A percentile compares a stretch with the other conserved stretches of the same genome.
Evolutionary conservation across 2,329 filamentous ascomycete genomes (phyloP).

Genomic region (Calonectria ilicicola): DNA sequence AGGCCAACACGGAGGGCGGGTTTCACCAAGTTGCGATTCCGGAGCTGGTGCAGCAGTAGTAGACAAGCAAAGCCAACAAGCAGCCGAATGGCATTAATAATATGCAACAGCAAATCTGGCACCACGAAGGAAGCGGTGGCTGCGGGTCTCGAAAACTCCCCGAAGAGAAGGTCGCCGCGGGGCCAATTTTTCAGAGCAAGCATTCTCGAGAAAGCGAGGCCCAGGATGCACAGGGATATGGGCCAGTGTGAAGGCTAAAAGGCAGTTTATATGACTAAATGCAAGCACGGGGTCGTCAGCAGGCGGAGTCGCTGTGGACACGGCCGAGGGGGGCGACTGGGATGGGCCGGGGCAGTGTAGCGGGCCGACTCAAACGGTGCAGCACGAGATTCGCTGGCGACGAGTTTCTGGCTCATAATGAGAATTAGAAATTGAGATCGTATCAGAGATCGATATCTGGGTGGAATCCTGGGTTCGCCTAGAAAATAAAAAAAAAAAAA

Average conservation of each 20-base stretch:
- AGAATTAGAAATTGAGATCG: constrained; percentile 26
- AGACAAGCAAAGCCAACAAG: background rate
- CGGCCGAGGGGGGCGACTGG: background rate
- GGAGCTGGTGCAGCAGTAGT: too few relatives aligned
- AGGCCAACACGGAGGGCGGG: too few relatives aligned
- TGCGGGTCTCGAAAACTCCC: background rate
- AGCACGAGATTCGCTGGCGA: constrained; percentile 5
- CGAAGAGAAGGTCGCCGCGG: background rate
- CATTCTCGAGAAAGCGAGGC: background rate
- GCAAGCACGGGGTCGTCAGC: constrained; percentile 17
- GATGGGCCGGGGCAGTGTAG: constrained; percentile 5
- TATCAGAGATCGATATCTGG: constrained; percentile 26
- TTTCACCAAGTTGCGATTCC: too few relatives aligned
- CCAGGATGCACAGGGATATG: constrained; percentile 12
- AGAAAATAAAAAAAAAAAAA: too few relatives aligned
- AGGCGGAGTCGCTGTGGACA: constrained; percentile 22
- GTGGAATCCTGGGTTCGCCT: constrained; percentile 1
- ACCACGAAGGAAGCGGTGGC: background rate
- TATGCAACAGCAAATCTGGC: background rate
- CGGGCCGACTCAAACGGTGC: constrained; percentile 19
- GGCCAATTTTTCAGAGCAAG: constrained; percentile 14
- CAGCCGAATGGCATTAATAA: background rate
- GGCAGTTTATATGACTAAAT: constrained; percentile 29
- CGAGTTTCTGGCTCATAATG: constrained; percentile 23
- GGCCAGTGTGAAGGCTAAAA: constrained; percentile 4